Conservation (phyloP, 2,329 filamentous ascomycete species). For the Zymoseptoria crescenta region DNA sequence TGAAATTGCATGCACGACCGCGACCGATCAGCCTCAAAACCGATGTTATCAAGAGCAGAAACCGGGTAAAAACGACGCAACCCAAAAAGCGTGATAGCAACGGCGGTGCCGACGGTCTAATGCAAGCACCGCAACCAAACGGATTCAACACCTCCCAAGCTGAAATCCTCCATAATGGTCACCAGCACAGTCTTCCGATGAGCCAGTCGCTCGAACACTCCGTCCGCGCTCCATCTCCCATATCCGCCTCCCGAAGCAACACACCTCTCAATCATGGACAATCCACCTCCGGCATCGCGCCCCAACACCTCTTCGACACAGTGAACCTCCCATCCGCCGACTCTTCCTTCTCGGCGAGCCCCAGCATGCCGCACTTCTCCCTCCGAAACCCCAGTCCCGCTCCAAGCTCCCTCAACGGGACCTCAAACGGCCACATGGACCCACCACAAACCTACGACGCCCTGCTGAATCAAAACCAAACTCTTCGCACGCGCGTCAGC, state of each 20-base stretch:
- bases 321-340: constrained; percentile 59
- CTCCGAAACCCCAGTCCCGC: constrained; percentile 51
- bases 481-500: constrained; percentile 87
- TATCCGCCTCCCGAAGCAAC: constrained; percentile 66
- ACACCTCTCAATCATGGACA: constrained; percentile 54
- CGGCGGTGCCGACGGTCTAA: constrained; percentile 12
- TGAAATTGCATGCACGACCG: constrained; percentile 90
- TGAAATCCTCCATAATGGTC: constrained; percentile 9
- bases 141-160: constrained; percentile 15
- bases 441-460: constrained; percentile 71
- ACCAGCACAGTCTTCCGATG: constrained; percentile 13
- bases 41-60: constrained; percentile 98
- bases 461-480: constrained; percentile 70
- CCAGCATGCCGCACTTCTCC: constrained; percentile 36
- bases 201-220: constrained; percentile 7
- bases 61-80: constrained; percentile 86
- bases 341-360: constrained; percentile 46
- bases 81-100: constrained; percentile 51
- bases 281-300: constrained; percentile 58
- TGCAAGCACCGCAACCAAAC: constrained; percentile 9
- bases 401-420: constrained; percentile 47
- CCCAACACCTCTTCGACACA: constrained; percentile 71
- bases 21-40: constrained; percentile 96
- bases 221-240: constrained; percentile 13
- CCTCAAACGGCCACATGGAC: constrained; percentile 52